Evolutionary conservation across 78 protist genomes (phyloP), one percentile per base, ranked within the genome.

Genomic region (Dictyostelium citrinum): DNA sequence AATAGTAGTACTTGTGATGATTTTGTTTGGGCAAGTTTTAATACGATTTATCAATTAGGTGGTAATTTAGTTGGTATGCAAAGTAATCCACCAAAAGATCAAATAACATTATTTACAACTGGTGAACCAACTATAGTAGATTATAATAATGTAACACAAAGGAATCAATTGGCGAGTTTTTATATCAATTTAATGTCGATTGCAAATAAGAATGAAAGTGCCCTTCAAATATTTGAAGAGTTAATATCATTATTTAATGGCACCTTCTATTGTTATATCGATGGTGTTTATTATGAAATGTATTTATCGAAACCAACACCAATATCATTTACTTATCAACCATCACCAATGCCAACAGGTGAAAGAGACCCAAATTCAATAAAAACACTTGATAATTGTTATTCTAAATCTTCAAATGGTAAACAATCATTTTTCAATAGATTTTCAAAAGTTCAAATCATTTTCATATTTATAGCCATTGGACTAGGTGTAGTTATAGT

Each of bases 281-380:
- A 29, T 31, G 45, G 24, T 33, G 24, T 9, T 3, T 70, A 70
- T 16, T 70, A 33, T 70, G 24, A 70, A 70, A 5, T 70, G 27
- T 8, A 33, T 70, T 33, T 70, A 70, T 27, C 39, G 5, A 11
- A 70, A 5, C 11, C 64, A 76, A 35, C 16, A 2, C 91, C 91
- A 16, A 33, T 74, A 9, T 16, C 41, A 20, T 39, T 77, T 16
- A 24, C 24, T 0, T 85, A 85, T 27, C 9, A 41, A 17, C 83
- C 82, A 41, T 22, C 82, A 29, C 78, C 91, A 60, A n/a, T 85
- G 39, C 84, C 91, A 76, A 37, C 67, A 35, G 91, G 91, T 20
- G 2, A 6, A 27, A 64, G 72, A 64, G 5, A 22, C 11, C 9
- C 72, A 27, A 27, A 64, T 64, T 27, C 29, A 8, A 64, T 64